Base-by-base conservation (phyloP, 2,329 filamentous ascomycete genomes). In the Diaporthe velutina region DNA sequence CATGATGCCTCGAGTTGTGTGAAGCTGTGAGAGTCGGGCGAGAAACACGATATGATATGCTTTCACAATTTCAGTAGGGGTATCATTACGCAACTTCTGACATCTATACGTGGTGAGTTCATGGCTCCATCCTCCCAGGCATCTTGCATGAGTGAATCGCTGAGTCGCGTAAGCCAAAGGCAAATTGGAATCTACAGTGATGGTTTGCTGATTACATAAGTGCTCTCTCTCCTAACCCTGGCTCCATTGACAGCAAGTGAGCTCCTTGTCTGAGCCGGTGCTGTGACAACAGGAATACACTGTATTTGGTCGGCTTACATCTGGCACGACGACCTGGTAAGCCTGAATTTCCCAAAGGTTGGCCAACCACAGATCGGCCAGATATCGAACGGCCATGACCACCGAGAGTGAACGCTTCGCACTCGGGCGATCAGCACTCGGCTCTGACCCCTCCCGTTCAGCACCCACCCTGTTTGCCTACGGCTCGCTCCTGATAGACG, bases 391-490 rank as follows among this genome's bases (percentile, higher is more conserved):
- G 19, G 5, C 25, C 45, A 72, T 72, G 70, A 45, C 45, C 45
- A 25, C 33, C 38, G 57, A 54, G 35, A 72, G 58, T 35, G 10
- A 42, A n/a, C 70, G 70, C 35, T 35, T 72, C n/a, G 57, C 70
- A 33, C 70, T 55, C 35, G 70, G 57, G 33, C 33, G 58, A 25
- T 54, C 70, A 54, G 45, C 45, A 28, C 70, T 71, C 19, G 57
- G 30, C 57, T n/a, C 33, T 45, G 57, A 64, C 58, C 57, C 45
- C 45, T 54, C 70, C 12, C 57, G n/a, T 45, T 35, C 57, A 33
- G 22, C 45, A n/a, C 70, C 75, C 28, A 64, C 72, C 45, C 70
- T 74, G 35, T 75, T 76, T 35, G 71, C 73, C 25, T 77, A 76
- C 48, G 74, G 74, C 3, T 76, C 75, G 3, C 71, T 77, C 22